Conservation (phyloP, 2,329 filamentous ascomycete genomes). For the Epichloe hybrida region DNA sequence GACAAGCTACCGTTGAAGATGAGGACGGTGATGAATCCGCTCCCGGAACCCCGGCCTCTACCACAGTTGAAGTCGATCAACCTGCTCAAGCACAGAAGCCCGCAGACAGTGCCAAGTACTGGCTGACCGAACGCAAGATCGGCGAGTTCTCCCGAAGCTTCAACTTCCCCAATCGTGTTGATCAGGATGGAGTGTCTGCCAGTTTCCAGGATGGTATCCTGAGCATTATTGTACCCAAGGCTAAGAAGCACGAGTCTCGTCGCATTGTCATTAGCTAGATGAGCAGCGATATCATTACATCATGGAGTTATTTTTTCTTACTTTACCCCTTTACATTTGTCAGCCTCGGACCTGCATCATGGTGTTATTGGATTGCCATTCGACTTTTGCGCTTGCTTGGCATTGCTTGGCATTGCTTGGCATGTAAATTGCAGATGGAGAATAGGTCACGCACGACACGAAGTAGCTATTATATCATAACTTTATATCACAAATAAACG, state of each 20-base stretch:
- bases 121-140: constrained; percentile 52
- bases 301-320: background rate
- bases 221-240: constrained; percentile 51
- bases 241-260: constrained; percentile 41
- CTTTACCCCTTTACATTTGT: background rate
- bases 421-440: background rate
- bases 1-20: constrained; percentile 55
- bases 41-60: constrained; percentile 3
- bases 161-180: constrained; percentile 51
- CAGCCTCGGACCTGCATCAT: background rate
- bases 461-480: background rate
- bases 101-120: constrained; percentile 46
- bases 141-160: constrained; percentile 58
- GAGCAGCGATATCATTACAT: background rate
- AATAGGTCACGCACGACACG: background rate
- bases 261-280: constrained; percentile 41
- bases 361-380: constrained; percentile 1
- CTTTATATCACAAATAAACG: background rate
- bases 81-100: constrained; percentile 17
- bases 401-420: background rate
- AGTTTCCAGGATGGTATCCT: constrained; percentile 53
- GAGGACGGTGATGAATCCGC: constrained; percentile 24
- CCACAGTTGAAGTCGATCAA: constrained; percentile 11
- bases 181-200: constrained; percentile 48
- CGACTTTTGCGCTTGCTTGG: background rate